Base-by-base conservation (phyloP, 805 yeast genomes). In the Metschnikowia kunwiensis region DNA sequence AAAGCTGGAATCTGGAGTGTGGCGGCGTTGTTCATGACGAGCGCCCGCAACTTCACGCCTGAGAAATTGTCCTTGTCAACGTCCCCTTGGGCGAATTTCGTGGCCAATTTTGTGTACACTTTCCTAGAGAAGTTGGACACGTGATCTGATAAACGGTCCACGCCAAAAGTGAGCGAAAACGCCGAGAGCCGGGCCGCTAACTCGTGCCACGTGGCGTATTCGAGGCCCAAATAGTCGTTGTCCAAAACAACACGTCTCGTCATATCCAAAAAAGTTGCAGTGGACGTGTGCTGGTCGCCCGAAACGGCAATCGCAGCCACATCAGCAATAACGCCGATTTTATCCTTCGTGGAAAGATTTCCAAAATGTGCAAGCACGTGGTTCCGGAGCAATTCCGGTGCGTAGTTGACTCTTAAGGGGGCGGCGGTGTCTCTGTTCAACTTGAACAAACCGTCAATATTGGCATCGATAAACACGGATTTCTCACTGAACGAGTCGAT, bases 311-410 rank as follows among this genome's bases (percentile, higher is more conserved):
- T 67, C 1, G 78, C 62, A 1, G 70, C 61, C 3, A 68, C 53
- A 52, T 78, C 84, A 1, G 80, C 77, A 36, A 78, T 57, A 20
- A 78, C 55, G 1, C 78, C 80, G 40, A 78, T 71, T 43, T 69
- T 71, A 46, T 77, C 81, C 36, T 64, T 67, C 4, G 72, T 53
- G 3, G 74, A 57, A 20, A 77, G 53, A 17, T 54, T 40, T 12
- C 51, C 53, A 25, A 75, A 49, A 42, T 68, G 57, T 1, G 65
- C 57, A 22, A 67, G 53, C 18, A 75, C 60, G 34, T 70, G 63
- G 5, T 61, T 52, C 11, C 65, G 53, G 47, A 76, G 58, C 13
- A 72, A 50, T 5, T 52, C 47, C 1, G 66, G 56, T n/a, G 70
- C 68, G 51, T 78, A 78, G 44, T 70, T 63, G 28, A 76, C 79